phyloP scores from a whole-genome alignment of 306 rosid species.

The Cicer pinnatifidum region DNA sequence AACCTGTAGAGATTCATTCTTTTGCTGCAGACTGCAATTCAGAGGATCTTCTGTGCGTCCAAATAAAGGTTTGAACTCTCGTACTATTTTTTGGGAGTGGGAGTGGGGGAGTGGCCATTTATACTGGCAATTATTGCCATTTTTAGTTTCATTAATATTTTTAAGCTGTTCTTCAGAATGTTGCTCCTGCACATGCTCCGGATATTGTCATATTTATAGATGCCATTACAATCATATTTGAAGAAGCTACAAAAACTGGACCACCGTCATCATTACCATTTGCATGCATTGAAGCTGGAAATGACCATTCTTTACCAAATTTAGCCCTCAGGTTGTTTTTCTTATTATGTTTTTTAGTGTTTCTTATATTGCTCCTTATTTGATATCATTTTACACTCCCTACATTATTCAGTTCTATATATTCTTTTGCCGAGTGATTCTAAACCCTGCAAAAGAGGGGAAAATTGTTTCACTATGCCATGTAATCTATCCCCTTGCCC shows the following conservation, averaged over 20 bases:
- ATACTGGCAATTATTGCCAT: constrained; percentile 6
- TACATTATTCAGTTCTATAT: not conserved
- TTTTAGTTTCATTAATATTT: constrained; percentile 36
- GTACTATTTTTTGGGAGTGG: constrained; percentile 5
- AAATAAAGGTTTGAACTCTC: constrained; percentile 77
- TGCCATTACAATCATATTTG: constrained; percentile 89
- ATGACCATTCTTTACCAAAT: constrained; percentile 81
- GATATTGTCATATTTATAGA: constrained; percentile 82
- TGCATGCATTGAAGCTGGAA: constrained; percentile 90
- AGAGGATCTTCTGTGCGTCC: constrained; percentile 89
- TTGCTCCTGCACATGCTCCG: constrained; percentile 81
- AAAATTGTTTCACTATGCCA: constrained; percentile 12
- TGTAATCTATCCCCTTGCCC: constrained; percentile 13
- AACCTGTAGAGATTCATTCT: constrained; percentile 89
- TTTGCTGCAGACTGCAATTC: constrained; percentile 94
- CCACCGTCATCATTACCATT: constrained; percentile 75
- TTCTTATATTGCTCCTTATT: constrained; percentile 22
- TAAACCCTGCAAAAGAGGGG: not conserved
- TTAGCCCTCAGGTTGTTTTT: constrained; percentile 83
- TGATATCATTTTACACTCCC: constrained; percentile 26
- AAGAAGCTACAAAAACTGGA: constrained; percentile 82
- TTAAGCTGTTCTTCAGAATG: constrained; percentile 67
- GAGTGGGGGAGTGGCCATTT: not conserved
- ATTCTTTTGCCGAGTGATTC: constrained; percentile 23
- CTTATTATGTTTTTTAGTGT: constrained; percentile 33